These are phyloP conservation scores for Inga oerstediana DNA, from an alignment of 306 rosid genomes.

Conservation along the genomic window DNA sequence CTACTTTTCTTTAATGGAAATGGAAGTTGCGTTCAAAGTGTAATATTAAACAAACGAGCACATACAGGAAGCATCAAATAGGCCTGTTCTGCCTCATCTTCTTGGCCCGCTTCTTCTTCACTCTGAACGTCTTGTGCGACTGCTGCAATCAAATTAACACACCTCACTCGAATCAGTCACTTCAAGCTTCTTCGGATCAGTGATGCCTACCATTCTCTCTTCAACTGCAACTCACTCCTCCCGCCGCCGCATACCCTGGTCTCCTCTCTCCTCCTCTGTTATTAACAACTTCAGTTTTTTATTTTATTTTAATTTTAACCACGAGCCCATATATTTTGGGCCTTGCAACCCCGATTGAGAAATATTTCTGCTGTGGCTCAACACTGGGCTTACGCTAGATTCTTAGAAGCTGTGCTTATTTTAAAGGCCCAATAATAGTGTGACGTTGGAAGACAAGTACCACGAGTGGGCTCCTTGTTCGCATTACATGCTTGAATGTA, in stretches of 20 bases:
- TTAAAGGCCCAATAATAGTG: too few relatives aligned
- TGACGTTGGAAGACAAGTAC: too few relatives aligned
- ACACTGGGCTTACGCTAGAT: neutral
- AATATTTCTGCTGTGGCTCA: neutral
- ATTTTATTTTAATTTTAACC: too few relatives aligned
- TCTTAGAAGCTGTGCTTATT: neutral
- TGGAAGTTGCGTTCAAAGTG: too few relatives aligned
- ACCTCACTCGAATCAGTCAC: neutral
- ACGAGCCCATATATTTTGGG: neutral
- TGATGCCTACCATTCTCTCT: neutral
- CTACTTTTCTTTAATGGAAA: too few relatives aligned
- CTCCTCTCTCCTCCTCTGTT: too few relatives aligned
- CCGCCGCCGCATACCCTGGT: neutral
- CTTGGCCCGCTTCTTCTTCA: constrained; percentile 74
- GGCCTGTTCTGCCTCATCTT: constrained; percentile 84
- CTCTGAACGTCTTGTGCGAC: constrained; percentile 66
- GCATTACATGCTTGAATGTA: too few relatives aligned
- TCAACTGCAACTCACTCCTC: neutral
- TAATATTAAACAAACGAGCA: too few relatives aligned
- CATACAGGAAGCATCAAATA: too few relatives aligned
- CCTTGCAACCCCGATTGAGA: neutral
- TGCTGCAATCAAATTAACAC: neutral
- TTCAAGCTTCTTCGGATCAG: too few relatives aligned
- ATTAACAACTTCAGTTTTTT: too few relatives aligned
- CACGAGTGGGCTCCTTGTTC: too few relatives aligned